phyloP scores from a whole-genome alignment of 2,329 filamentous ascomycete species.

The Exophiala oligosperma region DNA sequence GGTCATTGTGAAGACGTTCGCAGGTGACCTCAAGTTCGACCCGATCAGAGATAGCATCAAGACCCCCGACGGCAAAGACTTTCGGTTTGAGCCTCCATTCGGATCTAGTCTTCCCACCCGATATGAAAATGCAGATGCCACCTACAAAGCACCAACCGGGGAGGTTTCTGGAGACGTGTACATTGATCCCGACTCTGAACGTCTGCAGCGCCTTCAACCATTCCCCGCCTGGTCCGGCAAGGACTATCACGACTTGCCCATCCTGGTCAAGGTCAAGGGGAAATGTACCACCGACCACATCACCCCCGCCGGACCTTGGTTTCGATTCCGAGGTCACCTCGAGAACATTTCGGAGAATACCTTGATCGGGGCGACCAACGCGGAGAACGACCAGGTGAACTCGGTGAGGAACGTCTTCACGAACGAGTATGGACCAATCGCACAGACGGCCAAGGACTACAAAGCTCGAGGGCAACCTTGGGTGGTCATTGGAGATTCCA shows the following conservation, averaged over 20 bases:
- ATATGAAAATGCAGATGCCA: slow-evolving; percentile 88
- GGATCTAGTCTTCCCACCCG: slow-evolving; percentile 81
- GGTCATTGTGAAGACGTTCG: slow-evolving; percentile 80
- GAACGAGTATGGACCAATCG: slow-evolving; percentile 81
- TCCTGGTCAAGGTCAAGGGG: slow-evolving; percentile 91
- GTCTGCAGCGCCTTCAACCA: slow-evolving; percentile 84
- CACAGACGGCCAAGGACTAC: slow-evolving; percentile 93
- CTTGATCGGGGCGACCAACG: slow-evolving; percentile 95
- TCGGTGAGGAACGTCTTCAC: slow-evolving; percentile 89
- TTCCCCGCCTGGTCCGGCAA: slow-evolving; percentile 91
- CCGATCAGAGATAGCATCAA: slow-evolving; percentile 86
- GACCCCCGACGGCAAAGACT: slow-evolving; percentile 94
- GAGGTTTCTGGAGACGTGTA: slow-evolving; percentile 76
- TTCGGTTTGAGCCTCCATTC: slow-evolving; percentile 76
- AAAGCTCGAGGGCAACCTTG: slow-evolving; percentile 94
- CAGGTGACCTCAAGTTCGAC: slow-evolving; percentile 88
- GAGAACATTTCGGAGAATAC: slow-evolving; percentile 99
- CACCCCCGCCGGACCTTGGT: slow-evolving; percentile 92
- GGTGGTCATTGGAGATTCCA: slow-evolving; percentile 98
- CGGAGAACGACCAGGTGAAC: slow-evolving; percentile 94
- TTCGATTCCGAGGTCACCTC: slow-evolving; percentile 97
- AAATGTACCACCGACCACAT: slow-evolving; percentile 98
- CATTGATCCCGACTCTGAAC: slow-evolving; percentile 85
- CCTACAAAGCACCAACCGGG: slow-evolving; percentile 88
- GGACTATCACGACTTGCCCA: slow-evolving; percentile 78